Evolutionary conservation across 169 alveolate genomes (phyloP).

Genomic region (Cryptosporidium ubiquitum): DNA sequence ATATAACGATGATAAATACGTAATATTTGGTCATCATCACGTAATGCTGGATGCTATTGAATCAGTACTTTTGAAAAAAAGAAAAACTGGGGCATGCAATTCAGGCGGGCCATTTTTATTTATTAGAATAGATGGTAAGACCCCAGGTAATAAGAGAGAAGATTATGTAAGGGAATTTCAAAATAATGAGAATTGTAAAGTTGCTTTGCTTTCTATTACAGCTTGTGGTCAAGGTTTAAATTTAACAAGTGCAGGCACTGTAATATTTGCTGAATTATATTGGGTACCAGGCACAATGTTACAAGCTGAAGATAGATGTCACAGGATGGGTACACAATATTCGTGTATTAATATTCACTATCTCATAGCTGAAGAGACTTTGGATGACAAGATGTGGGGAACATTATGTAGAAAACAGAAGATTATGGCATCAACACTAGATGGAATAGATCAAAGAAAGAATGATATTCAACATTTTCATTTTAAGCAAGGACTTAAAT

Average conservation of each 20-base stretch:
- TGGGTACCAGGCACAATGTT: slow-evolving; percentile 98
- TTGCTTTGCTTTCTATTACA: slow-evolving; percentile 94
- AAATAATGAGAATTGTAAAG: slow-evolving; percentile 79
- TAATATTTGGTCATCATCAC: slow-evolving; percentile 95
- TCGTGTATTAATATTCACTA: slow-evolving; percentile 85
- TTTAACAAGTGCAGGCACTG: slow-evolving; percentile 95
- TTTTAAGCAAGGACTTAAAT: not conserved
- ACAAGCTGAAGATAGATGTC: slow-evolving; percentile 98
- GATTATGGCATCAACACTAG: slow-evolving; percentile 71
- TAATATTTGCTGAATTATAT: slow-evolving; percentile 95
- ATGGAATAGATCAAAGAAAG: slow-evolving; percentile 70
- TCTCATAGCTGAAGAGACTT: slow-evolving; percentile 86
- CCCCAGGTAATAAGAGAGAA: slow-evolving; percentile 89
- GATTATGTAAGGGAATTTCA: slow-evolving; percentile 90
- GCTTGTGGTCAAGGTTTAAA: slow-evolving; percentile 96
- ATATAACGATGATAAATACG: slow-evolving; percentile 87
- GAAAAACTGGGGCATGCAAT: slow-evolving; percentile 41
- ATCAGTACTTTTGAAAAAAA: slow-evolving; percentile 79
- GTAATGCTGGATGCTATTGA: slow-evolving; percentile 92
- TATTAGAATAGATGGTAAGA: slow-evolving; percentile 95
- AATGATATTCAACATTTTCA: slow-evolving; percentile 40
- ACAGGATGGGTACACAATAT: slow-evolving; percentile 93
- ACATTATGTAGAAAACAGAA: slow-evolving; percentile 53
- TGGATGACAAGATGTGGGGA: slow-evolving; percentile 86
- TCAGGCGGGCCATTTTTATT: slow-evolving; percentile 72